Conservation (phyloP, 163 green algal genomes). For the Scenedesmus sp. region DNA sequence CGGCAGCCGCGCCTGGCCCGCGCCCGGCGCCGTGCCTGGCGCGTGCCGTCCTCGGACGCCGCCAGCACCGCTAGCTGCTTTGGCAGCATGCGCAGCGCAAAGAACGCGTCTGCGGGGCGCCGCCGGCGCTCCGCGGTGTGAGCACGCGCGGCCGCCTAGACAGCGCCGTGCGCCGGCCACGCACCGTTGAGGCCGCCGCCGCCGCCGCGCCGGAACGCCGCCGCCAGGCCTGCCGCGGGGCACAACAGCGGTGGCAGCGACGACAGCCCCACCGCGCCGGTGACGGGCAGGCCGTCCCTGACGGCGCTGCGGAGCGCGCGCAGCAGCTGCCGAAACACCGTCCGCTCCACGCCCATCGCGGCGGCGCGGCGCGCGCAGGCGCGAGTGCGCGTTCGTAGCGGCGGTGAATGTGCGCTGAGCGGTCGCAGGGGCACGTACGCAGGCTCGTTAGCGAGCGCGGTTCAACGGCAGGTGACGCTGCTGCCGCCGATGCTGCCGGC, state of each 20-base stretch:
- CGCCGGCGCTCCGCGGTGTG: background rate
- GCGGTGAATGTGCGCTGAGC: too few relatives aligned
- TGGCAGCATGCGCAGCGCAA: constrained; percentile 34
- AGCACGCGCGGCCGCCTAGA: background rate
- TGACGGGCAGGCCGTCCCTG: background rate
- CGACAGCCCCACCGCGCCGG: constrained; percentile 14
- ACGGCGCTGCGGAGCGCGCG: background rate
- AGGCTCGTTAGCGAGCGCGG: too few relatives aligned
- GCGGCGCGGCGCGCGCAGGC: too few relatives aligned
- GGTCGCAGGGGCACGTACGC: too few relatives aligned
- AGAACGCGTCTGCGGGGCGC: constrained; percentile 26
- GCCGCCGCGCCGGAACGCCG: constrained; percentile 6
- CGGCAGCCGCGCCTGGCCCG: too few relatives aligned
- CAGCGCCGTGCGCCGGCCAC: background rate
- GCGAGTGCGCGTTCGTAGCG: too few relatives aligned
- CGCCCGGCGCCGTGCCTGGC: too few relatives aligned
- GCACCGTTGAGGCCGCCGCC: background rate
- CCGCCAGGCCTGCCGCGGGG: background rate
- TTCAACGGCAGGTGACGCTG: too few relatives aligned
- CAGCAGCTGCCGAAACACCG: constrained; percentile 31
- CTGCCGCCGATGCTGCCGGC: too few relatives aligned
- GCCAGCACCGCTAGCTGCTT: constrained; percentile 26
- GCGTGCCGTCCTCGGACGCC: constrained; percentile 19
- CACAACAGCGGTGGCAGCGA: background rate
- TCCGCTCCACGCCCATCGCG: constrained; percentile 10